Conservation (phyloP, 352 stramenopile species). For the Phytophthora sansomeana region DNA sequence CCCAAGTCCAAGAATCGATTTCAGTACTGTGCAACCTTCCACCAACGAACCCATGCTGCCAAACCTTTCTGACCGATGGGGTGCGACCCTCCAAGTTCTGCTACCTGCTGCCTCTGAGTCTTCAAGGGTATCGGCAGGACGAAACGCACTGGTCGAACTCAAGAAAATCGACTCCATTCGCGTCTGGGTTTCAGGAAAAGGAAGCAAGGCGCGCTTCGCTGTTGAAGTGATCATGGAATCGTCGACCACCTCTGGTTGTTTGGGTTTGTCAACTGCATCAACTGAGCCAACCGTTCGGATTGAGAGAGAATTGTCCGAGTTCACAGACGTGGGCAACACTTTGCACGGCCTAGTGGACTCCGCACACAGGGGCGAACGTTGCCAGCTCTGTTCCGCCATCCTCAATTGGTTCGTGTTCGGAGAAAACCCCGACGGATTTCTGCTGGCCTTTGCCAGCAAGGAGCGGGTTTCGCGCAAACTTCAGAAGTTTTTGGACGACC, state of each 20-base stretch:
- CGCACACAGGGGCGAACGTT: slow-evolving; percentile 14
- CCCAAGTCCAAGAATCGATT: neutral
- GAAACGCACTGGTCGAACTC: slow-evolving; percentile 10
- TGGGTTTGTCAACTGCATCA: slow-evolving; percentile 1
- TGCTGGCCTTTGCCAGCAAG: slow-evolving; percentile 11
- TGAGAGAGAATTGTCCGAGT: slow-evolving; percentile 17
- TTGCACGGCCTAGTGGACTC: slow-evolving; percentile 12
- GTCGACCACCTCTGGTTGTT: neutral
- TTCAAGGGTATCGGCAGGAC: slow-evolving; percentile 3
- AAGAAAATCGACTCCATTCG: slow-evolving; percentile 27
- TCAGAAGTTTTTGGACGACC: slow-evolving; percentile 26
- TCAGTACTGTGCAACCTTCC: neutral
- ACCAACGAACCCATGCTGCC: slow-evolving; percentile 14
- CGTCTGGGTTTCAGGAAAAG: slow-evolving; percentile 18
- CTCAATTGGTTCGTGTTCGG: slow-evolving; percentile 24
- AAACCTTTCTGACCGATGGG: slow-evolving; percentile 24
- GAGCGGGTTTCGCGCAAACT: slow-evolving; percentile 27
- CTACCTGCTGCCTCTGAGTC: neutral
- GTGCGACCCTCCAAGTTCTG: slow-evolving; percentile 23
- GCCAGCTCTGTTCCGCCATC: slow-evolving; percentile 22
- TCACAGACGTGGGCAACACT: slow-evolving; percentile 19
- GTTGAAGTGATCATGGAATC: slow-evolving; percentile 14
- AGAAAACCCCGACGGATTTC: slow-evolving; percentile 18
- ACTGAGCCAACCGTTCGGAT: neutral
- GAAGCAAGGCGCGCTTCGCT: slow-evolving; percentile 13